Conservation (phyloP, 2,329 filamentous ascomycete species). For the Talaromyces rugulosus region DNA sequence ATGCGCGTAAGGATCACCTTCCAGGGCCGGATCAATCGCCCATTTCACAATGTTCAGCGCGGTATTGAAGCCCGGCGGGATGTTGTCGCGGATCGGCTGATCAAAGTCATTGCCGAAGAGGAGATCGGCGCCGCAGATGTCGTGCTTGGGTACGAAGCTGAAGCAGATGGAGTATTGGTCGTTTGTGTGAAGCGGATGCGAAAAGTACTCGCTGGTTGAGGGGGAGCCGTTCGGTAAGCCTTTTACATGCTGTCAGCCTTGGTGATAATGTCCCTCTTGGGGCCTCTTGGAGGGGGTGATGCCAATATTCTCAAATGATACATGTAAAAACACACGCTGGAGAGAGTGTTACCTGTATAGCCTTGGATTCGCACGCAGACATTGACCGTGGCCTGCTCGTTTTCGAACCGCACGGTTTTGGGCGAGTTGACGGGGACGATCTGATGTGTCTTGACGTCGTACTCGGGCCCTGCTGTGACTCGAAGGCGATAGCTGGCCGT, state of each 20-base stretch:
- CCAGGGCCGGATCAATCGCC: conserved; percentile 85
- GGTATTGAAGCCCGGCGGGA: conserved; percentile 81
- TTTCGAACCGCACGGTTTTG: conserved; percentile 59
- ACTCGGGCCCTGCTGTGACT: conserved; percentile 75
- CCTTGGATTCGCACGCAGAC: conserved; percentile 71
- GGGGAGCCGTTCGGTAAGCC: conserved; percentile 72
- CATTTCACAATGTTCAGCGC: conserved; percentile 83
- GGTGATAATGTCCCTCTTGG: not conserved
- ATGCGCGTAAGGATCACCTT: conserved; percentile 86
- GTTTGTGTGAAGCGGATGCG: conserved; percentile 59
- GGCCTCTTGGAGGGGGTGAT: not conserved
- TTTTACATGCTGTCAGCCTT: conserved; percentile 17
- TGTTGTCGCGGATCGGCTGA: conserved; percentile 75
- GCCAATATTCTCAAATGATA: not conserved
- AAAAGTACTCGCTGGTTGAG: conserved; percentile 72
- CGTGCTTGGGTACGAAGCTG: conserved; percentile 66
- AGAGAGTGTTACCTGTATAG: conserved; percentile 40
- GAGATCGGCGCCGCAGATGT: conserved; percentile 65
- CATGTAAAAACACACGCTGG: no score
- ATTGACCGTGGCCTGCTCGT: conserved; percentile 60
- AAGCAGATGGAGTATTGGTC: conserved; percentile 87
- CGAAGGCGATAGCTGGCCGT: conserved; percentile 61
- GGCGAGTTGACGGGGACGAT: conserved; percentile 71
- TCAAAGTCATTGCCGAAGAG: conserved; percentile 97
- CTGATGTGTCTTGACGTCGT: conserved; percentile 68